Evolutionary conservation across 495 filamentous ascomycete genomes (phyloP), one percentile per base, ranked within the genome.

Genomic region (Penicillium simplicissimum): DNA sequence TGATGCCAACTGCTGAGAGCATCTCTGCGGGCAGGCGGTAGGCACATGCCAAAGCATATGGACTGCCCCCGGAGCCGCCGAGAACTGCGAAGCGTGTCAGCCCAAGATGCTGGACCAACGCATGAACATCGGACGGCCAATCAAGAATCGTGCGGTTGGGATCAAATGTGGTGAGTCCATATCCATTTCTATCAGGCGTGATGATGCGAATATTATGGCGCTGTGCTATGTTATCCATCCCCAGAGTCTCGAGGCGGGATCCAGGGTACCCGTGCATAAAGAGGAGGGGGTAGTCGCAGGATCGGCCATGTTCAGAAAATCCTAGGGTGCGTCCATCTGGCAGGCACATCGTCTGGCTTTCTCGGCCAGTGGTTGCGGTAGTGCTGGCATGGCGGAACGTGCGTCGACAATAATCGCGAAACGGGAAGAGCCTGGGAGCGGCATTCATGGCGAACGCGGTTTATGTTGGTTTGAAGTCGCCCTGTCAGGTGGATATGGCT

Each of bases 21-120:
- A 63, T 71, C 3, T 71, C 61, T 0, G 56, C 56, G 25, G 76
- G 73, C 3, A 83, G 52, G 13, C 49, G 55, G 17, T 73, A 56
- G 15, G 74, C 76, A 56, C 80, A 83, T 0, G 81, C 81, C 14
- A 82, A 57, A 4, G 74, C 77, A 58, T 78, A 83, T 1, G 81
- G 81, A 1, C 69, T 74, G 1, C 82, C 82, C 2, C 81, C 81
- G 0, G 76, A 80, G 25, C 65, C 59, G 3, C 80, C 81, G n/a
- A 85, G 38, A 15, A 83, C 60, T 8, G 66, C 71, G 64, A 80
- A 83, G 9, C 67, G 62, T 0, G 55, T 55, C 0, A 82, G 47
- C 0, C 64, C 61, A 1, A 82, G 61, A 47, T 80, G 68, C 25
- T 62, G 52, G 7, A 74, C 74, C 0, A 83, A 67, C 0, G 68